Conservation (phyloP, 148 eudicot species). For the Silene uniflora region DNA sequence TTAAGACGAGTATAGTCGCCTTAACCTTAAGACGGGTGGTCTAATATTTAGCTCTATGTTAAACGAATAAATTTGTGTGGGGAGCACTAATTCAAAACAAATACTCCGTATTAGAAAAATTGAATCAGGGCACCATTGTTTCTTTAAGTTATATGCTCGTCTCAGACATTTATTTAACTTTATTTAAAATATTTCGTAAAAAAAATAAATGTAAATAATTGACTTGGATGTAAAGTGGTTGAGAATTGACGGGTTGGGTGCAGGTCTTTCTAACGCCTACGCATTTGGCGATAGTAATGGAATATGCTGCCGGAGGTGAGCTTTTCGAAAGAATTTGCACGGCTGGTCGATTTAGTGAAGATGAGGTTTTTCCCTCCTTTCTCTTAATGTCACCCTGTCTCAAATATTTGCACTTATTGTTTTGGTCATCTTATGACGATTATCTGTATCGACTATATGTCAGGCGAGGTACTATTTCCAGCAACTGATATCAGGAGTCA, state of each 20-base stretch:
- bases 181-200: no score
- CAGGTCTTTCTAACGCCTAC: slow-evolving; percentile 63
- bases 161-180: no score
- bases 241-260: background rate
- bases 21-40: no score
- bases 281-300: slow-evolving; percentile 77
- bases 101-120: no score
- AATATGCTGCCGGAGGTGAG: slow-evolving; percentile 76
- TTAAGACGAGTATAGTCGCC: no score
- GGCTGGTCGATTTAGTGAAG: slow-evolving; percentile 73
- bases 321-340: slow-evolving; percentile 68
- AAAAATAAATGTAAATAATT: no score
- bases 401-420: background rate
- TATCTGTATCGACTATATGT: background rate
- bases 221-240: no score
- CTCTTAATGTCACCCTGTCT: background rate
- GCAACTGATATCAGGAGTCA: slow-evolving; percentile 77
- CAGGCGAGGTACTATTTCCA: slow-evolving; percentile 75
- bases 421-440: background rate
- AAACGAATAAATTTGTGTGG: no score
- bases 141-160: no score
- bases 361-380: slow-evolving; percentile 39
- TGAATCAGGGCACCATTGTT: no score
- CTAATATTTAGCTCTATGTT: no score
- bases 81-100: no score